These are phyloP conservation scores for Chalciporus sphaerocephalus DNA, from an alignment of 768 basidiomycete genomes.

Conservation along the genomic window DNA sequence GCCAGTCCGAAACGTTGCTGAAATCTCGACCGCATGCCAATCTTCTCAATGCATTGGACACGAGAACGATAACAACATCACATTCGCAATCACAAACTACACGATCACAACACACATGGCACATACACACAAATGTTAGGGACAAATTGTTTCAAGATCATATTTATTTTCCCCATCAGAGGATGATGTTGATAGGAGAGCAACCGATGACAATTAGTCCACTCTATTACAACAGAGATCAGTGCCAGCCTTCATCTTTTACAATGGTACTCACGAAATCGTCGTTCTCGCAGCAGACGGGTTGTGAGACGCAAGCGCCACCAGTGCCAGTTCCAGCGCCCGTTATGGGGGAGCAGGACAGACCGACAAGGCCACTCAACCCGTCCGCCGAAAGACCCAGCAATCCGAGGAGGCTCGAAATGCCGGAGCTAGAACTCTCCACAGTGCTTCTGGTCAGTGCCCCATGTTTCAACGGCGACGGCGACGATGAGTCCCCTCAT, in stretches of 20 bases:
- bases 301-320: constrained; percentile 6
- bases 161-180: no score
- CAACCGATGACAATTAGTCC: no score
- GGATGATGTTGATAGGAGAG: no score
- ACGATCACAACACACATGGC: neutral
- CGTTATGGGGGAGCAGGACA: neutral
- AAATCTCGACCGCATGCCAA: no score
- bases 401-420: neutral
- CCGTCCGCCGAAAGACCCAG: neutral
- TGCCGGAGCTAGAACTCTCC: neutral
- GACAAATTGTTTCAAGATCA: no score
- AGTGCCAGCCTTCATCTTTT: no score
- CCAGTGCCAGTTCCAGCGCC: neutral
- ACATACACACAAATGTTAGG: no score
- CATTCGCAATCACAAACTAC: no score
- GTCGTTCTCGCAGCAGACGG: constrained; percentile 17
- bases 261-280: constrained; percentile 5
- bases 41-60: no score
- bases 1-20: no score
- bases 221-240: no score
- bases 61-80: no score
- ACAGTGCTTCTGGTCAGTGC: neutral
- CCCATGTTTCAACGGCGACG: neutral
- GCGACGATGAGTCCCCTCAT: neutral
- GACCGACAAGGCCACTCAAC: neutral